phyloP scores from a whole-genome alignment of 108 stramenopile species.

The Epipyxis sp. region DNA sequence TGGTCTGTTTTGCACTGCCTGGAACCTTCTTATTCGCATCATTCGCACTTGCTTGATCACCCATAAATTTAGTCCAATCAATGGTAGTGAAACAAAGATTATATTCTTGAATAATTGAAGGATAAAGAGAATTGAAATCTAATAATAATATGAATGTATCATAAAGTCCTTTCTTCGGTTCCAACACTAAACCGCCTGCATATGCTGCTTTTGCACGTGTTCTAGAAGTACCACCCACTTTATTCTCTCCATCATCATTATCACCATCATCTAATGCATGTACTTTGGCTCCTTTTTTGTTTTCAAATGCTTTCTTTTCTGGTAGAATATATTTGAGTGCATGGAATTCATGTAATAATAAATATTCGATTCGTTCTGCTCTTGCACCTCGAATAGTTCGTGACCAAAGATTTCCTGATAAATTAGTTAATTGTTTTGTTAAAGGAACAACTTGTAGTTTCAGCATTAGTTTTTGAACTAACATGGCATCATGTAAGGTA shows the following conservation, averaged over 20 bases:
- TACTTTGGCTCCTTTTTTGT: conserved; percentile 44
- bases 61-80: conserved; percentile 70
- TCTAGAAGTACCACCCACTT: conserved; percentile 25
- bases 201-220: conserved; percentile 78
- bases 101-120: conserved; percentile 98
- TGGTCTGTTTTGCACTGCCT: background rate
- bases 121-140: conserved; percentile 99
- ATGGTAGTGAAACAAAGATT: conserved; percentile 99
- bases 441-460: conserved; percentile 92
- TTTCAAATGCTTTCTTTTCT: conserved; percentile 53
- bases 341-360: conserved; percentile 98
- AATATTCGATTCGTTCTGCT: conserved; percentile 97
- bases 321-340: conserved; percentile 86
- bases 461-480: conserved; percentile 85
- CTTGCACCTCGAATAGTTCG: conserved; percentile 89
- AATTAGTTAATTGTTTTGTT: conserved; percentile 91
- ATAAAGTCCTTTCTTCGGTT: conserved; percentile 99
- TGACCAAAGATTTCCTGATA: conserved; percentile 93
- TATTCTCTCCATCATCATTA: background rate
- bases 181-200: conserved; percentile 94
- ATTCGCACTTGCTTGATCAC: conserved; percentile 25
- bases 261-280: background rate
- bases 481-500: conserved; percentile 80
- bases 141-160: conserved; percentile 95
- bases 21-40: conserved; percentile 3